These are phyloP conservation scores for Sergeia podlipaevii DNA, from an alignment of 208 protist species.

Conservation along the genomic window DNA sequence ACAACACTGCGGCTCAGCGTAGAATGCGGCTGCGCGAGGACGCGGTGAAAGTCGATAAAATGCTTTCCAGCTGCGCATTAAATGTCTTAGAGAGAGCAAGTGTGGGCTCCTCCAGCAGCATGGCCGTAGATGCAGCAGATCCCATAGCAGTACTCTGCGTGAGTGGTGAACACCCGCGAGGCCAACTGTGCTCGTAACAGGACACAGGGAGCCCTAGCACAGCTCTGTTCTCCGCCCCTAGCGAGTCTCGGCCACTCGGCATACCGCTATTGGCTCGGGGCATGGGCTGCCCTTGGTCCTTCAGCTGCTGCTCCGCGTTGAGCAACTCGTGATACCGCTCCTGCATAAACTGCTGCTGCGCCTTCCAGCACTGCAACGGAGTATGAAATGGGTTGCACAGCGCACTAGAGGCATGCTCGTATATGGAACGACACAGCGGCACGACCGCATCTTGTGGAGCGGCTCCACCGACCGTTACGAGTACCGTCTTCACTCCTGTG, in stretches of 20 bases:
- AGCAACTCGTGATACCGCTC: neutral
- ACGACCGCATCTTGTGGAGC: slow-evolving; percentile 71
- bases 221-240: too few relatives aligned
- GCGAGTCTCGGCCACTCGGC: neutral
- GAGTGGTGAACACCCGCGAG: neutral
- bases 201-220: too few relatives aligned
- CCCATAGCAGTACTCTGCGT: slow-evolving; percentile 14
- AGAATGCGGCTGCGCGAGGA: slow-evolving; percentile 63
- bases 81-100: slow-evolving; percentile 60
- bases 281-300: neutral
- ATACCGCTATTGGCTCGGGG: neutral
- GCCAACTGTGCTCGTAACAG: neutral
- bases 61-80: slow-evolving; percentile 38
- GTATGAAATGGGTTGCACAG: slow-evolving; percentile 81
- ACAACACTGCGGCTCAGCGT: too few relatives aligned
- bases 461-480: slow-evolving; percentile 61
- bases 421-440: slow-evolving; percentile 74
- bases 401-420: slow-evolving; percentile 61
- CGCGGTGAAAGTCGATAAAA: slow-evolving; percentile 62
- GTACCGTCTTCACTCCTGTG: slow-evolving; percentile 59
- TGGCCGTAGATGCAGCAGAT: too few relatives aligned
- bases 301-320: too few relatives aligned
- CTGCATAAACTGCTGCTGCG: slow-evolving; percentile 34
- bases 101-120: slow-evolving; percentile 36
- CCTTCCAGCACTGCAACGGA: slow-evolving; percentile 28